phyloP scores from a whole-genome alignment of 176 grass and related monocot species.

The Aechmea fasciata region DNA sequence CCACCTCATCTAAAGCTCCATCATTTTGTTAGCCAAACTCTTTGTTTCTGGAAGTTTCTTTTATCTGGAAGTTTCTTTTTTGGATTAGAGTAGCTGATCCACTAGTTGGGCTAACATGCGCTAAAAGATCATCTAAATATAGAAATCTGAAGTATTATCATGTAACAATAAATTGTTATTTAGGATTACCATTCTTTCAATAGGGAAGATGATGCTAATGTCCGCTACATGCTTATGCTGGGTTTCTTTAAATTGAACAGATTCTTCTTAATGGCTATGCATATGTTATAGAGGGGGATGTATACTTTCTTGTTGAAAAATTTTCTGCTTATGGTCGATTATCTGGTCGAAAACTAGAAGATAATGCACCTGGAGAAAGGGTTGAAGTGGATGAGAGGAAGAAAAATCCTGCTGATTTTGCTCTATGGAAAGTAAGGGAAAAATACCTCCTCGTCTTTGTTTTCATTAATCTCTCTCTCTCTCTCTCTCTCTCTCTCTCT shows the following conservation, averaged over 20 bases:
- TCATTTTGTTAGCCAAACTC: neutral
- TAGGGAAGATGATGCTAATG: too few relatives aligned
- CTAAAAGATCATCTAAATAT: too few relatives aligned
- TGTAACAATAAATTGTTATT: neutral
- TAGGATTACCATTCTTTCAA: too few relatives aligned
- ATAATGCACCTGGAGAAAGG: constrained; percentile 95
- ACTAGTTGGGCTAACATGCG: too few relatives aligned
- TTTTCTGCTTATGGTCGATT: constrained; percentile 73
- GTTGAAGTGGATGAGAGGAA: constrained; percentile 85
- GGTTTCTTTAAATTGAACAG: constrained; percentile 22
- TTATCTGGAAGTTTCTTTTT: too few relatives aligned
- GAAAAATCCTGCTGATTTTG: constrained; percentile 93
- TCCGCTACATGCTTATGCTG: neutral
- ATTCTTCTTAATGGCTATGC: constrained; percentile 74
- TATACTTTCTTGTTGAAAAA: constrained; percentile 84
- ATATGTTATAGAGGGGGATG: constrained; percentile 74
- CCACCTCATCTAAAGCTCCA: too few relatives aligned
- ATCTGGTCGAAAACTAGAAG: constrained; percentile 89
- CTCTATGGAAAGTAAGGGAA: constrained; percentile 82
- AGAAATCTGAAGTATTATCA: neutral
- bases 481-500: neutral
- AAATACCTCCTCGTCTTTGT: neutral
- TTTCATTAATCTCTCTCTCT: neutral
- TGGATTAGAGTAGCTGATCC: too few relatives aligned
- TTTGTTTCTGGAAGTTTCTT: too few relatives aligned